phyloP scores from a whole-genome alignment of 305 asterid genomes.

The Salvia sclarea region DNA sequence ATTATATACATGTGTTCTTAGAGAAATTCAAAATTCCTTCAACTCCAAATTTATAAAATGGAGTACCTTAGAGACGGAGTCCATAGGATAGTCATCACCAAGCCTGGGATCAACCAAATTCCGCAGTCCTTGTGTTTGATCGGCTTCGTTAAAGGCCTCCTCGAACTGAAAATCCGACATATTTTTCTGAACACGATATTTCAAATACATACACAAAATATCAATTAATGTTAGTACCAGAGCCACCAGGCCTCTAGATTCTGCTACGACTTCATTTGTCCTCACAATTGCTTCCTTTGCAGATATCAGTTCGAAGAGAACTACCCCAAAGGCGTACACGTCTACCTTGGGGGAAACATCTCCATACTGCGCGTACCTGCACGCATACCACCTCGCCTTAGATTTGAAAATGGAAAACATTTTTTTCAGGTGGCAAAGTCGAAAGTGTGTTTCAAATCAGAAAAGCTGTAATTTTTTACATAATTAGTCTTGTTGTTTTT shows the following conservation, averaged over 20 bases:
- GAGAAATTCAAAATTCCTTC: too few relatives aligned
- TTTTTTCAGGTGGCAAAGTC: too few relatives aligned
- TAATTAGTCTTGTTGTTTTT: too few relatives aligned
- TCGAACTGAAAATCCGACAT: constrained; percentile 55
- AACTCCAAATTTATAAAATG: too few relatives aligned
- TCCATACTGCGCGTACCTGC: constrained; percentile 79
- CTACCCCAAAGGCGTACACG: constrained; percentile 88
- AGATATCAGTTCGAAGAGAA: constrained; percentile 69
- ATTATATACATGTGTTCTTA: too few relatives aligned
- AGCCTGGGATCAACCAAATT: constrained; percentile 76
- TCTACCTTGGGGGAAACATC: constrained; percentile 73
- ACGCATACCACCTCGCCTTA: constrained; percentile 4
- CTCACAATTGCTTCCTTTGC: constrained; percentile 73
- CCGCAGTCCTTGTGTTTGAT: constrained; percentile 48
- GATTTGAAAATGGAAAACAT: too few relatives aligned
- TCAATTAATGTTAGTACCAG: constrained; percentile 55
- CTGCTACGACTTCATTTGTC: constrained; percentile 52
- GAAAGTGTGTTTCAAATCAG: too few relatives aligned
- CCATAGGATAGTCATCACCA: constrained; percentile 58
- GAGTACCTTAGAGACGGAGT: constrained; percentile 73
- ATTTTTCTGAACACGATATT: too few relatives aligned
- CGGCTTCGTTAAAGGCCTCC: constrained; percentile 52
- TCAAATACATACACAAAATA: too few relatives aligned
- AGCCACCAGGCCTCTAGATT: constrained; percentile 72
- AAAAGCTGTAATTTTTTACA: too few relatives aligned